Evolutionary conservation across 1,284 basidiomycete genomes (phyloP), one percentile per base, ranked within the genome.

Genomic region (Tilletia walkeri): DNA sequence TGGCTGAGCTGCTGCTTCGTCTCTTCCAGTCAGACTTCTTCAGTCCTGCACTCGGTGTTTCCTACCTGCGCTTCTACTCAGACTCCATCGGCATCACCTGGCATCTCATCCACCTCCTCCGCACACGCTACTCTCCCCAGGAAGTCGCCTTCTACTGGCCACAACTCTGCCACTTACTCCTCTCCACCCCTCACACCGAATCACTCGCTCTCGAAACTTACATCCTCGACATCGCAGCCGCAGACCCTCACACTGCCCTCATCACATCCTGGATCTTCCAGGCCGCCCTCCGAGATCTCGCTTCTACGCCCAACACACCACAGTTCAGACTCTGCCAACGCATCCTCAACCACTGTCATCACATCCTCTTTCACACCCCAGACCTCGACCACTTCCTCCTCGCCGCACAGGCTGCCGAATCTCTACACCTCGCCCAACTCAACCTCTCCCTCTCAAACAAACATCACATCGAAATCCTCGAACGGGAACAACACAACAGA

Each of bases 261-360:
- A 69, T 83, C 63, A 83, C 82, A 4, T 75, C 82, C 4, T 83
- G 82, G 82, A 76, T 76, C 77, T 78, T 83, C 54, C 82, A 83
- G 67, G 82, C 82, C 1, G 74, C 80, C 14, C 80, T 82, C 41
- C 75, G 74, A 38, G 82, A 83, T 67, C 75, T 82, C 53, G 75
- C 78, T 3, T 54, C 67, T 18, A 70, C 89, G 9, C 84, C 85
- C 59, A 88, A 90, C 72, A 90, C 94, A 1, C 88, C 87, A 36
- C 91, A 94, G 0, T 98, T 99, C 85, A 86, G 89, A 70, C 91
- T 96, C 75, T 99, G 96, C 85, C 93, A 95, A 84, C 89, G 96
- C 71, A 89, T 95, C 66, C 87, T 97, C 74, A 93, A 94, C 82
- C 89, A 89, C 83, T 96, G 95, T 82, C 95, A 99, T 85, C 91